Evolutionary conservation across 768 basidiomycete genomes (phyloP).

Genomic region (Holtermannia corniformis): DNA sequence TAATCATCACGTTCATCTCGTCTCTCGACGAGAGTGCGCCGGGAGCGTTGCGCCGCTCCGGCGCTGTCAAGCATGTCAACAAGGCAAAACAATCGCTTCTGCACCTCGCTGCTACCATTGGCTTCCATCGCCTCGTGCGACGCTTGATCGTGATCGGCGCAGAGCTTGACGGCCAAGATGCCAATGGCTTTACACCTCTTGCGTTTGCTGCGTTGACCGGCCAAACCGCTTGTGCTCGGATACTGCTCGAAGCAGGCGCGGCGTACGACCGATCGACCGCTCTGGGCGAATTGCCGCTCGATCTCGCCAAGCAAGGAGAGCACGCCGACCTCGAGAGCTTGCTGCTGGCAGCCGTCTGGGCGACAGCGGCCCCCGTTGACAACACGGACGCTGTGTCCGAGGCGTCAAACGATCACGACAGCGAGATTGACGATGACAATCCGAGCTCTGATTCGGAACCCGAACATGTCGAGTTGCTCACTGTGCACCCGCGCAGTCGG

Average conservation of each 20-base stretch:
- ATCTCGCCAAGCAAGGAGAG: constrained; percentile 41
- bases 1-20: constrained; percentile 70
- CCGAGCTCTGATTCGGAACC: constrained; percentile 28
- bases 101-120: constrained; percentile 73
- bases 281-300: constrained; percentile 41
- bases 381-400: constrained; percentile 2
- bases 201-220: constrained; percentile 69
- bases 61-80: constrained; percentile 63
- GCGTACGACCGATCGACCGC: constrained; percentile 45
- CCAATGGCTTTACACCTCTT: constrained; percentile 80
- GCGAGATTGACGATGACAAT: constrained; percentile 34
- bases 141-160: constrained; percentile 65
- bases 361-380: constrained; percentile 9
- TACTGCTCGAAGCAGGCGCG: constrained; percentile 71
- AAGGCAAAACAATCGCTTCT: constrained; percentile 72
- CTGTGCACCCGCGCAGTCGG: constrained; percentile 9
- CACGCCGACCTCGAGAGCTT: constrained; percentile 39
- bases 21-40: constrained; percentile 53
- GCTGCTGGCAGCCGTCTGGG: constrained; percentile 32
- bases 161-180: constrained; percentile 74
- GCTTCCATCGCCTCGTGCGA: constrained; percentile 57
- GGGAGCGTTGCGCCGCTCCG: constrained; percentile 45
- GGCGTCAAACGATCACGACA: constrained; percentile 8
- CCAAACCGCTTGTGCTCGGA: constrained; percentile 54
- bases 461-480: constrained; percentile 4